A percentile compares a stretch with the other conserved stretches of the same genome.
Conservation (phyloP, 805 yeast species). For the Lipomyces starkeyi region DNA sequence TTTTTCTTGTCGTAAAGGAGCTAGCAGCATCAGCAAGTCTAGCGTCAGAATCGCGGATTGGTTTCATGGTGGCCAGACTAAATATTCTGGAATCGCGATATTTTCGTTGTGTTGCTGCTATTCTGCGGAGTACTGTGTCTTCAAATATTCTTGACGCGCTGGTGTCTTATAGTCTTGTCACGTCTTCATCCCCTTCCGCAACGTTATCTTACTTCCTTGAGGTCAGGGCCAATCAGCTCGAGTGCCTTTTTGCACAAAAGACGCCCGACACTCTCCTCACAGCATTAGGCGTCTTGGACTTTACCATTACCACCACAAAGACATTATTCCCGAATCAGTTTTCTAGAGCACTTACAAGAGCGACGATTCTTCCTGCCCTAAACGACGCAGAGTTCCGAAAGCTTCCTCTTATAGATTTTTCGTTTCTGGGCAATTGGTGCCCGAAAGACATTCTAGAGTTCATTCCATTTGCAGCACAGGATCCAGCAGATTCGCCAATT, state of each 20-base stretch:
- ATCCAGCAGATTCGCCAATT: background rate
- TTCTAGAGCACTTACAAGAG: constrained; percentile 13
- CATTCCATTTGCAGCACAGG: background rate
- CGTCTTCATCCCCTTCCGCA: constrained; percentile 14
- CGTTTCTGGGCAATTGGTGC: constrained; percentile 23
- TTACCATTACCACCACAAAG: constrained; percentile 16
- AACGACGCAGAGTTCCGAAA: constrained; percentile 21
- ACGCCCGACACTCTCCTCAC: constrained; percentile 14
- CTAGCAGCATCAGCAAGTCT: constrained; percentile 1
- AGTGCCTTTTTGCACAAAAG: background rate
- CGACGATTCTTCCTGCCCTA: constrained; percentile 23
- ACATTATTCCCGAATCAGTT: constrained; percentile 31
- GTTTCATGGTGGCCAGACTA: constrained; percentile 6
- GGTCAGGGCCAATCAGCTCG: constrained; percentile 14
- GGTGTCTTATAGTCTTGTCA: constrained; percentile 20
- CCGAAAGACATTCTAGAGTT: constrained; percentile 9
- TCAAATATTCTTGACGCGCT: constrained; percentile 27
- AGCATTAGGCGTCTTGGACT: constrained; percentile 24
- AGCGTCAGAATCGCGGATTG: background rate
- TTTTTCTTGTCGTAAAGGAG: constrained; percentile 13
- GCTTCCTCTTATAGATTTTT: constrained; percentile 28
- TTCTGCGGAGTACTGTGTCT: constrained; percentile 13
- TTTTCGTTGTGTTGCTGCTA: constrained; percentile 1
- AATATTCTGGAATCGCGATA: constrained; percentile 2
- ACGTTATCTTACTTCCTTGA: constrained; percentile 21